phyloP scores from a whole-genome alignment of 1,284 basidiomycete genomes.

The Rhodotorula sp. region DNA sequence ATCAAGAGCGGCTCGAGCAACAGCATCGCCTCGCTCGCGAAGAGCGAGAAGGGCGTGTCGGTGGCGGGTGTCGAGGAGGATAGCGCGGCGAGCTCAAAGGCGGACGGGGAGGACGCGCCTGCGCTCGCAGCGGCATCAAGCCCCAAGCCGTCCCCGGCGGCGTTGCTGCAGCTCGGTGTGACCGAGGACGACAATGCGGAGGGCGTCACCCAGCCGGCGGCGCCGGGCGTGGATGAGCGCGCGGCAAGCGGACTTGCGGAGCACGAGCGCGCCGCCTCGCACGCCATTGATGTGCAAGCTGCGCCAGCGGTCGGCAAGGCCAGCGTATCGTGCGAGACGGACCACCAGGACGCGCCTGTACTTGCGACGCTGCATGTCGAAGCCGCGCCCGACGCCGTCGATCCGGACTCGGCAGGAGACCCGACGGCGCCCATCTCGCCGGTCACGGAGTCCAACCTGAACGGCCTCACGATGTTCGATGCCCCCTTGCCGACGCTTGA shows the following conservation, averaged over 20 bases:
- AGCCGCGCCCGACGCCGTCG: no score
- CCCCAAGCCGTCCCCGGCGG: no score
- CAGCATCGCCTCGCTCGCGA: background rate
- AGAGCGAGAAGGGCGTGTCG: background rate
- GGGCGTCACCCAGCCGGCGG: no score
- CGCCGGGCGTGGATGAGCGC: no score
- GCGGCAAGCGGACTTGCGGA: background rate
- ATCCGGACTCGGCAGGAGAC: background rate
- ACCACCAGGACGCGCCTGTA: no score
- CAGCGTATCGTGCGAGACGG: no score
- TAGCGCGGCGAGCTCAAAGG: no score
- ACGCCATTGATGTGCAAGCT: background rate
- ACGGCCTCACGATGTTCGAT: conserved; percentile 8
- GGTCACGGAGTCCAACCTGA: conserved; percentile 3
- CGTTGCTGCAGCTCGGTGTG: no score
- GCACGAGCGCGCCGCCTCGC: background rate
- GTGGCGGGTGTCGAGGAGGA: background rate
- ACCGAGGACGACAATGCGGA: conserved; percentile 18
- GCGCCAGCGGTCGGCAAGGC: no score
- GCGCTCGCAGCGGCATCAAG: no score
- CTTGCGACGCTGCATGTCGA: no score
- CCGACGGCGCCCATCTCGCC: conserved; percentile 18
- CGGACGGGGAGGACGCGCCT: conserved; percentile 1
- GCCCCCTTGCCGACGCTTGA: background rate
- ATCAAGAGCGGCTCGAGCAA: background rate